Evolutionary conservation across 176 grass and related monocot genomes (phyloP), one percentile per base, ranked within the genome.

Genomic region (Pontederia crassipes): DNA sequence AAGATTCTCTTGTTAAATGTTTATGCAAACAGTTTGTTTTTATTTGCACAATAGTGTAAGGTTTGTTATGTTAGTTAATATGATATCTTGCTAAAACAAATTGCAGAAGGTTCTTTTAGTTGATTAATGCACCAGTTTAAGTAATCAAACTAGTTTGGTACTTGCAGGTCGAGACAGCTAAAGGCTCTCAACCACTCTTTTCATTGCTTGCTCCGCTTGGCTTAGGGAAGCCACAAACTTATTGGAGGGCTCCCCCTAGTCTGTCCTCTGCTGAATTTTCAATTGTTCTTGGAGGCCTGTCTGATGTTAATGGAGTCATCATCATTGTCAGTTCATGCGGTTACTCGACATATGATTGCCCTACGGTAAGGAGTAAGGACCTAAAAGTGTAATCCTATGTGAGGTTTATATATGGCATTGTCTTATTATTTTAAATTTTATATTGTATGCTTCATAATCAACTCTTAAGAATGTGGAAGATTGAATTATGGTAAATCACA

Each of bases 291-390:
- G 82, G 74, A 65, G 62, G 87, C 78, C 59, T 88, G 78, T 98
- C 93, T 62, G 93, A 98, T 88, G 84, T 98, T 68, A 79, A 79
- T 55, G 93, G 87, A 54, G 84, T 88, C 79, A 79, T 76, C 16
- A 32, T 98, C 67, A 79, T 98, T 67, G 88, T 92, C 74, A 91
- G 93, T 75, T 85, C 79, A 26, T 98, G 93, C 40, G 93, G 93
- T 69, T 98, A 92, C 57, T 87, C 93, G 45, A 35, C 67, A 67
- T 85, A 66, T 78, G 78, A 92, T 64, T 83, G 87, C 76, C 93
- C 93, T 73, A 81, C 78, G 72, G 93, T 98, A 89, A 92, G 93
- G 80, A 50, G 93, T 98, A 89, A 92, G 93, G 80, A 50, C 47
- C 50, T 48, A 28, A 55, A 24, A 40, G 2, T 40, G 6, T 40